Evolutionary conservation across 2,329 filamentous ascomycete species (phyloP), one percentile per base, ranked within the genome.

Genomic region (Zalaria sp.): DNA sequence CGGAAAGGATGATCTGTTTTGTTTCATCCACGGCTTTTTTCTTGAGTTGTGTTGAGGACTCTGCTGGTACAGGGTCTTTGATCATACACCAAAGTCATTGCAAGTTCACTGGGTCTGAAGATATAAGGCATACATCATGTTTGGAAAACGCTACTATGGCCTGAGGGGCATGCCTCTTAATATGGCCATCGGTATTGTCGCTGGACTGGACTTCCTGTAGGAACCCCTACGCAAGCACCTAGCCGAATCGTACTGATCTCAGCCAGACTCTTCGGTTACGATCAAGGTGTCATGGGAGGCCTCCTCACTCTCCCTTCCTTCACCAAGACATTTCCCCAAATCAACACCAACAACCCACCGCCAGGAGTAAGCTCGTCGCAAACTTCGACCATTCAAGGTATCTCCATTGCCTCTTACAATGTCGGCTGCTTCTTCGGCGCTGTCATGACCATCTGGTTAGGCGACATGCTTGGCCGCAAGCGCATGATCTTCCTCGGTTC

Each of bases 401-500:
- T 58, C 29, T 48, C 40, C 66, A 67, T 18, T 51, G 63, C 64
- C 58, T 73, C 11, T 5, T 68, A 68, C 50, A 68, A 67, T 42
- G 40, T 69, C n/a, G 67, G 67, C 11, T 69, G 67, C 50, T 69
- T 69, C 51, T 59, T 57, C 31, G 67, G 67, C 18, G 64, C 67
- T 4, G 56, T 69, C 28, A 49, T 59, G 9, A 71, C 67, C 37
- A 71, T 72, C 44, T 69, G 67, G 56, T 34, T 55, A 18, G 72
- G 70, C 38, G 67, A 73, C 43, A 54, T 55, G 29, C 64, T 72
- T 27, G 69, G 69, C 26, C 64, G 69, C 25, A 63, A 63, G 35
- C 65, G 61, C 50, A 67, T 65, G 4, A 71, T 72, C 45, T 69
- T 71, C 49, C 40, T 63, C 6, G 68, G 67, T 3, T 68, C 62